phyloP scores from a whole-genome alignment of 2,329 filamentous ascomycete genomes.

The Microcera coccophila region DNA sequence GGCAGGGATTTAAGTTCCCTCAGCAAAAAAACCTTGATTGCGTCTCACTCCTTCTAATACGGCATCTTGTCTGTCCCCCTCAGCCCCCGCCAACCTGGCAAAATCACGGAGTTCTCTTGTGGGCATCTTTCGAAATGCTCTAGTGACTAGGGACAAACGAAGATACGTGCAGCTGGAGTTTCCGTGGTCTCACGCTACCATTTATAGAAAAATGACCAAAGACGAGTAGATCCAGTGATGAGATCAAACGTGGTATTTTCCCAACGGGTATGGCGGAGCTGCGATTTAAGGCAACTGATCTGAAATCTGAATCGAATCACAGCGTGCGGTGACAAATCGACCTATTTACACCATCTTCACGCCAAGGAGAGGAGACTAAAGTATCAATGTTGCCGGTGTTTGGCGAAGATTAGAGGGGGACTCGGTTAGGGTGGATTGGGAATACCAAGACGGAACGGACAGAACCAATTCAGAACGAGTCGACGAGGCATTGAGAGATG shows the following conservation, averaged over 20 bases:
- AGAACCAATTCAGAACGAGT: not conserved
- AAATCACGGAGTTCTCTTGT: constrained; percentile 4
- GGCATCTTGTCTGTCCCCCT: constrained; percentile 3
- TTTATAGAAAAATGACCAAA: not conserved
- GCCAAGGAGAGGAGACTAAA: not conserved
- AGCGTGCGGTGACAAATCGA: not conserved
- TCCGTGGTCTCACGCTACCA: not conserved
- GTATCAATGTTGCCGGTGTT: not conserved
- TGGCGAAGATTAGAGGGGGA: not conserved
- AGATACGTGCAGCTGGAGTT: not conserved
- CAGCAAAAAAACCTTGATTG: constrained; percentile 11
- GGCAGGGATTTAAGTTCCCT: constrained; percentile 16
- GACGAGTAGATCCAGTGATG: not conserved
- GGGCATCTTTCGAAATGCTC: not conserved
- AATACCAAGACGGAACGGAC: not conserved
- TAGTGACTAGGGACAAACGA: not conserved
- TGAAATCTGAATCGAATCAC: not conserved
- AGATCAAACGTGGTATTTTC: not conserved
- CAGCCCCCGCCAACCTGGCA: constrained; percentile 10
- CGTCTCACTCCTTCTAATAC: constrained; percentile 1
- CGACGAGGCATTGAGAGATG: constrained; percentile 3
- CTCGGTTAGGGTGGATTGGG: not conserved
- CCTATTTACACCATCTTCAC: not conserved
- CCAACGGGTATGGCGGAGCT: not conserved
- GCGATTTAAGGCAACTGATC: not conserved